Base-by-base conservation (phyloP, 352 stramenopile species). In the Globisporangium megalacanthum region DNA sequence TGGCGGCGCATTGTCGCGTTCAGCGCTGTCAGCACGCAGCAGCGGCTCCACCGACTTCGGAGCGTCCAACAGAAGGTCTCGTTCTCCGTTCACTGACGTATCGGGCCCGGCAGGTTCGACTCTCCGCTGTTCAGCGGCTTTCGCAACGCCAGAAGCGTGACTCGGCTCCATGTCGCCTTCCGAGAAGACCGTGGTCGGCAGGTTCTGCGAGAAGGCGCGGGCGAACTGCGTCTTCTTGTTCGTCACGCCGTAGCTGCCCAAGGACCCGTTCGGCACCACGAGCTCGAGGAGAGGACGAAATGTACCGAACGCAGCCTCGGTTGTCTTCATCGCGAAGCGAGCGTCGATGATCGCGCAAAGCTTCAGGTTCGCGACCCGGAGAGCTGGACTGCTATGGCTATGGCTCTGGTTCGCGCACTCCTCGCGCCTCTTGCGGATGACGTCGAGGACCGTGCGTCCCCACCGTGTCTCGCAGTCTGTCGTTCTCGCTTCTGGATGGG, bases 241-340 rank as follows among this genome's bases (percentile, higher is more conserved):
- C 1, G n/a, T 39, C 35, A 37, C 13, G n/a, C 60, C 53, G 2
- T 65, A 52, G 45, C 53, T 68, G 2, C 64, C 62, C 1, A 80
- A 46, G 36, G 76, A 65, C 0, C 77, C 77, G 15, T 88, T 88
- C 1, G 77, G 65, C 15, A 85, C 68, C 25, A 88, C 58, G 10
- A 88, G 67, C 54, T 84, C 75, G 3, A 88, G 49, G 1, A 88
- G 58, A 4, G 71, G 55, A 4, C 66, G 65, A 49, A 86, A 86
- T 0, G 66, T 57, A 9, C 44, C 54, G 47, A 73, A 81, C 0
- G 65, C 66, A 17, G 76, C 69, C 10, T 77, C 65, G 0, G 58
- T 25, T 47, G 66, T 54, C 17, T 70, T 62, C 4, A 79, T 48
- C 14, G 64, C 53, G 25, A 75, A 69, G 11, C 57, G 66, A 2